Percentiles rank a stretch among this genome's conserved stretches.
These are phyloP conservation scores for Exophiala phaeomuriformis DNA, from an alignment of 2,329 filamentous ascomycete genomes.

Conservation along the genomic window DNA sequence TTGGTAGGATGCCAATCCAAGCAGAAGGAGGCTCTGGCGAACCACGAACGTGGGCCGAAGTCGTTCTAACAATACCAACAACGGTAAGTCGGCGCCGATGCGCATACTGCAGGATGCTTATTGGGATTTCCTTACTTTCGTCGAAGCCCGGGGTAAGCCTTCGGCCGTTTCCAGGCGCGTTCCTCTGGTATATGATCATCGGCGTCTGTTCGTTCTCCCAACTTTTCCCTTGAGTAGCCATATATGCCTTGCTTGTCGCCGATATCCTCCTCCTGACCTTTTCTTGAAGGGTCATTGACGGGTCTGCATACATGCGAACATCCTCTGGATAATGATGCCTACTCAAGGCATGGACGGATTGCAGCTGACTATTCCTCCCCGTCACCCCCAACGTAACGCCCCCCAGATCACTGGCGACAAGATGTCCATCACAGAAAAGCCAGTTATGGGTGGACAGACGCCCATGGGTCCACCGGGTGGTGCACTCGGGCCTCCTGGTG, in stretches of 20 bases:
- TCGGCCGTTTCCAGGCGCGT: constrained; percentile 1
- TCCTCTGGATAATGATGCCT: not conserved
- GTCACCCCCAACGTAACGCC: not conserved
- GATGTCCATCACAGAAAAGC: constrained; percentile 10
- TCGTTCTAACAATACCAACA: not conserved
- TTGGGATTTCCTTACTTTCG: not conserved
- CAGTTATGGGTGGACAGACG: not conserved
- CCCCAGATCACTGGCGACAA: not conserved
- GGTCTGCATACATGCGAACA: not conserved
- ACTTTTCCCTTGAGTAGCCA: constrained; percentile 1
- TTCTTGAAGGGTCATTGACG: not conserved
- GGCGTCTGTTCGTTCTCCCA: not conserved
- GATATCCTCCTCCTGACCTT: not conserved
- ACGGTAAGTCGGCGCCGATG: constrained; percentile 16
- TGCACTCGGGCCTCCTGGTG: constrained; percentile 20
- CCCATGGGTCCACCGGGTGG: constrained; percentile 12
- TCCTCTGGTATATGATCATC: constrained; percentile 11
- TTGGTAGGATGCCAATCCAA: not conserved
- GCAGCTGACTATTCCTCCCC: constrained; percentile 6
- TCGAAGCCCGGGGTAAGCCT: not conserved
- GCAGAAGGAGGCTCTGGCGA: not conserved
- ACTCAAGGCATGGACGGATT: not conserved
- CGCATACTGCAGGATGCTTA: not conserved
- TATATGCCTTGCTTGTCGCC: not conserved
- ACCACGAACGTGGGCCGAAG: not conserved